Conservation (phyloP, 1,284 basidiomycete species). For the Afroboletus lepidellus region DNA sequence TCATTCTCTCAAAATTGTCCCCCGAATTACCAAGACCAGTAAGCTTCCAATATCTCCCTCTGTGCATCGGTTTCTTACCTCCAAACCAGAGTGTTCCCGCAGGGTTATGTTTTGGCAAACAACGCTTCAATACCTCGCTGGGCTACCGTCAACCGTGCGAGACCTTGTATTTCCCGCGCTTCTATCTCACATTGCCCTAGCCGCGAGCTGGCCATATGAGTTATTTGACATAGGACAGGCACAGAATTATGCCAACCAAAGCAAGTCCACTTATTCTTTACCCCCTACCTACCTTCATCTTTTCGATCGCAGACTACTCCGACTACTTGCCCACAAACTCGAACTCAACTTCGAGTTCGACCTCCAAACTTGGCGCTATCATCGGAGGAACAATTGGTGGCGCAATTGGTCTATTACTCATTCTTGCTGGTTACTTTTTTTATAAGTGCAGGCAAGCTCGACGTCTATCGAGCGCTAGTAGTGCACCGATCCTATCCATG, state of each 20-base stretch:
- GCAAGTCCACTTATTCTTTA: background rate
- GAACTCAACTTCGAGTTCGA: conserved; percentile 6
- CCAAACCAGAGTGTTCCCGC: conserved; percentile 21
- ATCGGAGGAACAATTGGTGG: conserved; percentile 26
- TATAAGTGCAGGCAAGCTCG: conserved; percentile 12
- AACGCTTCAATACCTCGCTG: conserved; percentile 29
- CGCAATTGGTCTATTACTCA: conserved; percentile 14
- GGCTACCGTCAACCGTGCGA: conserved; percentile 27
- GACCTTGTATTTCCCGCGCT: background rate
- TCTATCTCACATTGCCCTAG: conserved; percentile 8
- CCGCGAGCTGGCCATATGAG: conserved; percentile 17
- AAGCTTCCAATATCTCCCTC: background rate
- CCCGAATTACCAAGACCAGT: conserved; percentile 19
- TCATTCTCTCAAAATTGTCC: conserved; percentile 21
- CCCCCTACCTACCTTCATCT: background rate
- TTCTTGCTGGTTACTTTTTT: conserved; percentile 20
- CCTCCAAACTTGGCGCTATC: conserved; percentile 19
- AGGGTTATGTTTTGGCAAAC: conserved; percentile 15
- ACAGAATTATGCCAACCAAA: conserved; percentile 1
- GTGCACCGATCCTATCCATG: background rate
- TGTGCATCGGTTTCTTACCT: background rate
- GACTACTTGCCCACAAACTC: conserved; percentile 9
- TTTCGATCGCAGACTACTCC: conserved; percentile 8
- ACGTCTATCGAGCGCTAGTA: background rate
- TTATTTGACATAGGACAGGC: conserved; percentile 20